phyloP scores from a whole-genome alignment of 2,329 filamentous ascomycete species.

The Amauroascus verrucosus region DNA sequence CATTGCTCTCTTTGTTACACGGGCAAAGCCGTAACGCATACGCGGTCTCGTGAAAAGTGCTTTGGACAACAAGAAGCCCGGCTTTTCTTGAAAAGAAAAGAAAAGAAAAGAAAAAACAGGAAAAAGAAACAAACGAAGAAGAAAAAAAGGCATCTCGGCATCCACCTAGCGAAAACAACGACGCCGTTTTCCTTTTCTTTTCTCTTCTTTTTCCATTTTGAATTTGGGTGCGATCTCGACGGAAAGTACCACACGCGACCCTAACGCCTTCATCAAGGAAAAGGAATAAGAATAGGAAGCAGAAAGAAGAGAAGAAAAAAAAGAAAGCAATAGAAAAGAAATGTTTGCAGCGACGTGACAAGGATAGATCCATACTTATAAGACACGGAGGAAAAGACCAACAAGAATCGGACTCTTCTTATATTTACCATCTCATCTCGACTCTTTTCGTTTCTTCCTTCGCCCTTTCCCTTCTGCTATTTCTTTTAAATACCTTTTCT shows the following conservation, averaged over 20 bases:
- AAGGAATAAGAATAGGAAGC: background rate
- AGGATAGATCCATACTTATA: background rate
- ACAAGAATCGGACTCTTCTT: background rate
- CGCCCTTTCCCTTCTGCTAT: constrained; percentile 14
- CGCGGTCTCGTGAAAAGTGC: background rate
- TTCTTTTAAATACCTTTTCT: too few species aligned
- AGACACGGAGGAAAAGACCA: background rate
- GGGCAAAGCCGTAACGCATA: background rate
- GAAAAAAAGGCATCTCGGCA: background rate
- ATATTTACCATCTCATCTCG: background rate
- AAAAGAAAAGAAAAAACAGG: background rate
- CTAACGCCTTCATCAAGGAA: background rate
- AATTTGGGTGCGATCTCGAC: background rate
- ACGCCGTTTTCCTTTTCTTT: too few species aligned
- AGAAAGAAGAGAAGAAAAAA: background rate
- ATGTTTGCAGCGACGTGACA: background rate
- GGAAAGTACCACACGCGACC: background rate
- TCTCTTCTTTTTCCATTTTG: background rate
- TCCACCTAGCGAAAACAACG: background rate
- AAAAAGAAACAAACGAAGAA: background rate
- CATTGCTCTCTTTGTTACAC: constrained; percentile 1
- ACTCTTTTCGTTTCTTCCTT: constrained; percentile 1
- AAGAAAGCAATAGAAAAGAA: background rate
- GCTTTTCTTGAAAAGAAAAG: background rate
- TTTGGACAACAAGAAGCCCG: background rate